Base-by-base conservation (phyloP, 805 yeast genomes). In the Metschnikowia henanensis region DNA sequence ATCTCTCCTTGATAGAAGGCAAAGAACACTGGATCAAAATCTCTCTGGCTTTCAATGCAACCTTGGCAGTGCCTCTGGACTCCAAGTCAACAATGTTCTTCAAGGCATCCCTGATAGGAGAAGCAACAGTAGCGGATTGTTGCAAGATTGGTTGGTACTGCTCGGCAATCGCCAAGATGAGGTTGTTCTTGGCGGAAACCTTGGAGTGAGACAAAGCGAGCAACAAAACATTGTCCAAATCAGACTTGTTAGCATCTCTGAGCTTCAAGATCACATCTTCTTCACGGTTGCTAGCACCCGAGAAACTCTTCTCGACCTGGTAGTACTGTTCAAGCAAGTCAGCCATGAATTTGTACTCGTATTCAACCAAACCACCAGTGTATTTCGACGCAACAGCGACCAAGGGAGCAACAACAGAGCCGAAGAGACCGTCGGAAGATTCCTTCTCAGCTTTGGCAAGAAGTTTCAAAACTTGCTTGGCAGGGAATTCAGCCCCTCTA, bases 1-100 rank as follows among this genome's bases (percentile, higher is more conserved):
- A 84, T 73, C 98, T 83, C 70, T 94, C 99, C 66, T 87, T 83
- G 51, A 90, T 84, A 3, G 98, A 90, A 30, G 99, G 99, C 70
- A 94, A 76, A 23, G 98, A 89, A 65, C 97, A 94, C 75, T 91
- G 96, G 59, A 94, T 94, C 59, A 94, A 79, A 47, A 95, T 86
- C 70, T 95, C 99, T 64, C 98, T 83, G 1, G 98, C 97, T 67
- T 88, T 90, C 61, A 94, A 75, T 21, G 96, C 88, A 39, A 92
- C 97, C 74, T 91, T 92, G 22, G 96, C 92, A 29, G 96, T 82
- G 7, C 88, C 80, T 62, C 97, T 84, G 20, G 94, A 79, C 57
- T 92, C 98, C 52, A 94, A 77, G 64, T 87, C 94, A 41, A 91
- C 96, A 56, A 95, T 75, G 44, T 79, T 73, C 67, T 83, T 84